phyloP scores from a whole-genome alignment of 495 filamentous ascomycete genomes.

The Letharia lupina region DNA sequence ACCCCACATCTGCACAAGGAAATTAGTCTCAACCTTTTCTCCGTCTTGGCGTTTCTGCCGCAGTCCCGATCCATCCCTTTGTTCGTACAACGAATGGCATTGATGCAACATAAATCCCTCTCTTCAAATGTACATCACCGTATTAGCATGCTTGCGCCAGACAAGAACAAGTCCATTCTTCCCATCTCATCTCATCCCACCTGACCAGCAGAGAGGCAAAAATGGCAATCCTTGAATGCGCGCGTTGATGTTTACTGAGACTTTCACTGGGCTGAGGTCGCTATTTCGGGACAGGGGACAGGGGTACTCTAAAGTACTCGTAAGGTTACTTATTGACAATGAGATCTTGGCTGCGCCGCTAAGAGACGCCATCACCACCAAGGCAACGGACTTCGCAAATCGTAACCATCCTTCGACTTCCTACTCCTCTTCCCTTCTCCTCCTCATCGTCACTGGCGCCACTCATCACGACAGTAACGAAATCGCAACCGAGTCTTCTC shows the following conservation, averaged over 20 bases:
- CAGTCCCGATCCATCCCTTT: too few relatives aligned
- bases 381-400: neutral
- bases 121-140: neutral
- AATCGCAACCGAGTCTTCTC: neutral
- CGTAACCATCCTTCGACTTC: neutral
- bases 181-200: neutral
- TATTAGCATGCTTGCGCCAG: neutral
- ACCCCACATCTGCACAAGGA: neutral
- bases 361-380: conserved; percentile 1
- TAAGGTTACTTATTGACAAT: neutral
- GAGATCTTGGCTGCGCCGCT: neutral
- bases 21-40: neutral
- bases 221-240: neutral
- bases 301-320: neutral
- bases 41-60: neutral
- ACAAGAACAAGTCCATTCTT: neutral
- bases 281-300: neutral
- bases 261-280: neutral
- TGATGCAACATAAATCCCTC: neutral
- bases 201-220: neutral
- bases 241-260: neutral
- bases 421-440: neutral
- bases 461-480: neutral
- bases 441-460: neutral
- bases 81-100: too few relatives aligned